A percentile compares a stretch with the other conserved stretches of the same genome.
These are phyloP conservation scores for Cryoendolithus antarcticus DNA, from an alignment of 2,329 filamentous ascomycete genomes.

Conservation along the genomic window DNA sequence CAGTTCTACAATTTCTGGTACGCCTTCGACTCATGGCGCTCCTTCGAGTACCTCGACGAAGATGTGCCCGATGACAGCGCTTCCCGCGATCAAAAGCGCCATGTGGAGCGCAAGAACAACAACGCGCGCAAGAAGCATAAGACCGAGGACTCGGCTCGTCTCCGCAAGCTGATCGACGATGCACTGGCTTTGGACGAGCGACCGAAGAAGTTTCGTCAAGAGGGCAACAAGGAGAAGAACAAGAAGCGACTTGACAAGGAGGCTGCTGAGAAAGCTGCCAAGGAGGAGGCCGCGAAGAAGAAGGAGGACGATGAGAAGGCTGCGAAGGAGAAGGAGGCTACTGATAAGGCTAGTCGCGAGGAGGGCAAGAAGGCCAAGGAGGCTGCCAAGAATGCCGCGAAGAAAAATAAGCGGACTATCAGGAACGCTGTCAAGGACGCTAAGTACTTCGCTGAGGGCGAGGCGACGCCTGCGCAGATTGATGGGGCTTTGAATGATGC, in stretches of 20 bases:
- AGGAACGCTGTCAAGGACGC: constrained; percentile 90
- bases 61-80: constrained; percentile 98
- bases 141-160: constrained; percentile 87
- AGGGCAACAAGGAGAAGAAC: constrained; percentile 88
- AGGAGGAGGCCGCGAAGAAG: constrained; percentile 70
- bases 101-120: constrained; percentile 96
- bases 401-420: constrained; percentile 99
- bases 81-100: constrained; percentile 96
- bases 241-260: constrained; percentile 86
- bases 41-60: constrained; percentile 97
- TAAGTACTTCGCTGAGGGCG: constrained; percentile 73
- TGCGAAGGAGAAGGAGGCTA: constrained; percentile 72
- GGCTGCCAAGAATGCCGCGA: constrained; percentile 93
- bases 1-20: constrained; percentile 99
- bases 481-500: constrained; percentile 75
- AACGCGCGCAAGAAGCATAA: constrained; percentile 99
- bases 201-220: constrained; percentile 93
- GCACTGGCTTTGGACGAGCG: constrained; percentile 75
- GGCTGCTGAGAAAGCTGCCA: constrained; percentile 74
- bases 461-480: constrained; percentile 65
- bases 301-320: constrained; percentile 58
- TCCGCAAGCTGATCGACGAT: constrained; percentile 83
- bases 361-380: constrained; percentile 93
- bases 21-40: constrained; percentile 96
- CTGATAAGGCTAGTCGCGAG: constrained; percentile 73